Evolutionary conservation across 176 grass and related monocot species (phyloP).

Genomic region (Paspalum notatum): DNA sequence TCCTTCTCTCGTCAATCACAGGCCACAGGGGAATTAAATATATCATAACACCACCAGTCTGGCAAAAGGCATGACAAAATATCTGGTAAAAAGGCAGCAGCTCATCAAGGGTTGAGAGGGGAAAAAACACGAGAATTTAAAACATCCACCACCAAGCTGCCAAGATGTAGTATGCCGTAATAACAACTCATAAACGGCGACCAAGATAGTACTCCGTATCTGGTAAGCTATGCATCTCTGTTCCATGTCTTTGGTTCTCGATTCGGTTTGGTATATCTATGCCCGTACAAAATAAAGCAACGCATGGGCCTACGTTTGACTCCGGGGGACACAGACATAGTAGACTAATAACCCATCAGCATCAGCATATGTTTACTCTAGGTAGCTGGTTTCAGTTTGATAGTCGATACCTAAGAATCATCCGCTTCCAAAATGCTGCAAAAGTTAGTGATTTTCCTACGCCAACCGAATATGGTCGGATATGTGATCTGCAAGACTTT

Average conservation of each 20-base stretch:
- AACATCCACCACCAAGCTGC: neutral
- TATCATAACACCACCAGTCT: neutral
- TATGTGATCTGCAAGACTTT: neutral
- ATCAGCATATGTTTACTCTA: conserved; percentile 15
- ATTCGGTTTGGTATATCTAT: neutral
- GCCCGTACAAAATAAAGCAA: neutral
- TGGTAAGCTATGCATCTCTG: neutral
- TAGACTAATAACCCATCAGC: conserved; percentile 15
- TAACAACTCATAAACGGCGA: conserved; percentile 7
- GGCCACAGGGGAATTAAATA: too few species aligned
- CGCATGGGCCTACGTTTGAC: neutral
- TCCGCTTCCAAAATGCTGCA: neutral
- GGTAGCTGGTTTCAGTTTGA: neutral
- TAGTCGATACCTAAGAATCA: conserved; percentile 15
- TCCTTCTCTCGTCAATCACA: too few species aligned
- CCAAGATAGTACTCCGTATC: conserved; percentile 6
- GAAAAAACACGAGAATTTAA: neutral
- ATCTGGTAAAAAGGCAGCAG: neutral
- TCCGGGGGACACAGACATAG: neutral
- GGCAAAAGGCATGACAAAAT: conserved; percentile 1
- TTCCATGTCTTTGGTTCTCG: neutral
- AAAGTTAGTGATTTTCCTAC: neutral
- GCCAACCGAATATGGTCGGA: neutral
- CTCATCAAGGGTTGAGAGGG: neutral
- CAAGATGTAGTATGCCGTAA: neutral